Evolutionary conservation across 768 basidiomycete genomes (phyloP).

Genomic region (Auriscalpium orientale): DNA sequence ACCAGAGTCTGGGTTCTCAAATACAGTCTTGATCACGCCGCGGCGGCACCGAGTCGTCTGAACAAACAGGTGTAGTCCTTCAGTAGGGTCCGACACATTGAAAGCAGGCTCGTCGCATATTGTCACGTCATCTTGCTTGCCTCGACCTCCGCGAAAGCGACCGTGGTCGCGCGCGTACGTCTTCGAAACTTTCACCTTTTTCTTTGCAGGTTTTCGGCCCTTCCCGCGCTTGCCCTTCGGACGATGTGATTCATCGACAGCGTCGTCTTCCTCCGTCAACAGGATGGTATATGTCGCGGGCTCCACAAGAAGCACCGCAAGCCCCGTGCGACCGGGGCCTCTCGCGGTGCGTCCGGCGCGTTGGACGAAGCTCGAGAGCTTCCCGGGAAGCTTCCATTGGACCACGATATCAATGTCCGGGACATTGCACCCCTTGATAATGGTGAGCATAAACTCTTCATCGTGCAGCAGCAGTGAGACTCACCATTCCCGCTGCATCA

Average conservation of each 20-base stretch:
- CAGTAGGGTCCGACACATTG: neutral
- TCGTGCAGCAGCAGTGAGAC: neutral
- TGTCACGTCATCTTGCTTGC: neutral
- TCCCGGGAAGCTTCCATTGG: constrained; percentile 28
- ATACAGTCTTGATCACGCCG: neutral
- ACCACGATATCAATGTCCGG: constrained; percentile 29
- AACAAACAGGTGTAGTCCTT: neutral
- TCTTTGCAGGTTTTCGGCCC: neutral
- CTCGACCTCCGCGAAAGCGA: neutral
- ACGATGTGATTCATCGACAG: neutral
- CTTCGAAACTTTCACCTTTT: neutral
- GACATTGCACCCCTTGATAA: constrained; percentile 15
- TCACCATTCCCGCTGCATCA: constrained; percentile 20
- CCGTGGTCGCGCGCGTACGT: neutral
- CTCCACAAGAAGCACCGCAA: constrained; percentile 17
- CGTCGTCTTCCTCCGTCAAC: neutral
- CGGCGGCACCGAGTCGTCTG: neutral
- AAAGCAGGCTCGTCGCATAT: neutral
- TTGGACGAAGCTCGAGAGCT: constrained; percentile 25
- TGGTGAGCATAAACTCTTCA: neutral
- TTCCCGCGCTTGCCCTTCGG: neutral
- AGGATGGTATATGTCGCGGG: neutral
- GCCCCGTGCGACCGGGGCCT: constrained; percentile 8
- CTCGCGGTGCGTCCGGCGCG: constrained; percentile 28
- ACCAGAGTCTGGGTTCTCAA: neutral